These are phyloP conservation scores for Leavenworthia alabamica DNA, from an alignment of 345 rosid genomes.

Conservation along the genomic window DNA sequence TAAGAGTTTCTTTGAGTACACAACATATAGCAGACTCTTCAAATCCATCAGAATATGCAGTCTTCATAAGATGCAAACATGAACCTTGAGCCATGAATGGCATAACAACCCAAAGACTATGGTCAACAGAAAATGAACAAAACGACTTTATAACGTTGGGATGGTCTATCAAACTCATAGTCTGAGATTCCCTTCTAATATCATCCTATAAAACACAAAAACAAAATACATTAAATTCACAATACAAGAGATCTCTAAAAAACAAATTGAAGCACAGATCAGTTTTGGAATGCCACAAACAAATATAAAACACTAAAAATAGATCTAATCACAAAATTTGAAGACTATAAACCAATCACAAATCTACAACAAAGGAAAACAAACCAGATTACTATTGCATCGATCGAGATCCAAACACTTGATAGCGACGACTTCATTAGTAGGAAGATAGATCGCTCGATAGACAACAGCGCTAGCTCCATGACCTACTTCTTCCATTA, in stretches of 20 bases:
- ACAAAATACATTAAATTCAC: neutral
- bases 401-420: constrained; percentile 99
- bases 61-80: constrained; percentile 94
- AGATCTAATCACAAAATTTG: neutral
- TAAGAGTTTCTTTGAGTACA: constrained; percentile 89
- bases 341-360: neutral
- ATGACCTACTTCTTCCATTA: constrained; percentile 81
- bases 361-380: constrained; percentile 8
- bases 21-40: constrained; percentile 92
- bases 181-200: constrained; percentile 88
- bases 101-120: constrained; percentile 93
- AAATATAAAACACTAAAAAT: neutral
- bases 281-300: neutral
- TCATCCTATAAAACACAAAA: constrained; percentile 56
- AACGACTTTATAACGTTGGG: constrained; percentile 80
- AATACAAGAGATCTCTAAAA: neutral
- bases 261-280: neutral
- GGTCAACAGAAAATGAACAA: constrained; percentile 88
- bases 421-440: constrained; percentile 75
- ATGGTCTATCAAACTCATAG: constrained; percentile 96
- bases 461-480: constrained; percentile 95
- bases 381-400: constrained; percentile 89
- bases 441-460: constrained; percentile 85
- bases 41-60: constrained; percentile 83
- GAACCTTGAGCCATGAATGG: constrained; percentile 99